Conservation (phyloP, 805 yeast genomes). For the Sungouiella blattae region DNA sequence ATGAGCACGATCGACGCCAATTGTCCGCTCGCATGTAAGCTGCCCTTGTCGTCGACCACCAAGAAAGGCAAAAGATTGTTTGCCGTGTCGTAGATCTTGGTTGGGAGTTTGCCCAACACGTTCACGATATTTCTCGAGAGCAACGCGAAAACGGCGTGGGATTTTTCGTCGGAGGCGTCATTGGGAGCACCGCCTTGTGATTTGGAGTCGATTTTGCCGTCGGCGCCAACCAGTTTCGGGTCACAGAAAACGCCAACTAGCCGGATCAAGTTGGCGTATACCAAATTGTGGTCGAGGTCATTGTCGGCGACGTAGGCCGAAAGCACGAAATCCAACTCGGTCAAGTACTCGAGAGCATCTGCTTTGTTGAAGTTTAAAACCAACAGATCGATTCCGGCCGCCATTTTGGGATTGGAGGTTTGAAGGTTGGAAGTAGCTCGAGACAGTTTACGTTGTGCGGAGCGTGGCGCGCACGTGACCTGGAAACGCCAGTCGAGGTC, state of each 20-base stretch:
- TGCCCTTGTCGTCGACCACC: conserved; percentile 14
- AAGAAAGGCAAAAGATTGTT: conserved; percentile 31
- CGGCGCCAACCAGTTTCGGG: conserved; percentile 3
- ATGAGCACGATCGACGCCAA: conserved; percentile 30
- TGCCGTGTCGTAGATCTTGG: conserved; percentile 35
- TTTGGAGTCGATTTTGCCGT: conserved; percentile 4
- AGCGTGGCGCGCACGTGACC: too few species aligned
- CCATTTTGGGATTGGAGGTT: conserved; percentile 4
- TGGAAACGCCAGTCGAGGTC: too few species aligned
- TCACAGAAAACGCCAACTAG: conserved; percentile 23
- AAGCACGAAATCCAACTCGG: conserved; percentile 18
- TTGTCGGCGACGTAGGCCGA: conserved; percentile 3
- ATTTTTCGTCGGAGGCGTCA: neutral
- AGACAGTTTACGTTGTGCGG: too few species aligned
- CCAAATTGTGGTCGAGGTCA: conserved; percentile 13
- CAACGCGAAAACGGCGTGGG: conserved; percentile 16
- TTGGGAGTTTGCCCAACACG: conserved; percentile 28
- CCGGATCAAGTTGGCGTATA: conserved; percentile 22
- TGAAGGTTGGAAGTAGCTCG: too few species aligned
- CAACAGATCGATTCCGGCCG: conserved; percentile 4
- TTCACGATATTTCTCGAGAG: conserved; percentile 26
- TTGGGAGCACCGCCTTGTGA: neutral
- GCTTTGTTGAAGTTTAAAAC: conserved; percentile 13
- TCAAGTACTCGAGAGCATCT: conserved; percentile 19
- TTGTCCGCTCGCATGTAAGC: conserved; percentile 15